Evolutionary conservation across 345 rosid species (phyloP).

Genomic region (Camelina hispida): DNA sequence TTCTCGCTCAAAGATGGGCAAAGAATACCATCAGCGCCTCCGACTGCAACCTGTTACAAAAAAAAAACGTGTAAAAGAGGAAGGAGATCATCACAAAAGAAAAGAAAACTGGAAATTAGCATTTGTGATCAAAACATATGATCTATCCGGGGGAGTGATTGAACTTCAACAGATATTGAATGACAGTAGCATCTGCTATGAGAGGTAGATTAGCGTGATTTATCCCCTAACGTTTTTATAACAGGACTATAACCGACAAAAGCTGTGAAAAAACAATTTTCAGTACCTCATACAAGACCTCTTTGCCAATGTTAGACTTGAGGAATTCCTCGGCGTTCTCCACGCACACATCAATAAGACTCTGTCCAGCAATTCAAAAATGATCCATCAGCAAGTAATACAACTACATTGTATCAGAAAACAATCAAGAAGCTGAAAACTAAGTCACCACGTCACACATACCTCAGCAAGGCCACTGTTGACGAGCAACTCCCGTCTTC

Average conservation of each 20-base stretch:
- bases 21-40: slow-evolving; percentile 75
- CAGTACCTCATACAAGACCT: slow-evolving; percentile 76
- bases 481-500: slow-evolving; percentile 82
- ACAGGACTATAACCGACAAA: slow-evolving; percentile 8
- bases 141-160: background rate
- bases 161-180: background rate
- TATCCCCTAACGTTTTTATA: background rate
- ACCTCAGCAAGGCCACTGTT: slow-evolving; percentile 96
- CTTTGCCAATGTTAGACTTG: slow-evolving; percentile 77
- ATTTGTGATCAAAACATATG: background rate
- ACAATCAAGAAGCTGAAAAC: slow-evolving; percentile 21
- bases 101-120: background rate
- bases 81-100: slow-evolving; percentile 9
- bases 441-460: slow-evolving; percentile 28
- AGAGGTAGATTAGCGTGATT: slow-evolving; percentile 2
- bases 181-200: slow-evolving; percentile 13
- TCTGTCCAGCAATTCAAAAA: slow-evolving; percentile 58
- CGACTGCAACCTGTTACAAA: slow-evolving; percentile 62
- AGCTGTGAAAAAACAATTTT: slow-evolving; percentile 15
- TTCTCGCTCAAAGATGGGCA: slow-evolving; percentile 59
- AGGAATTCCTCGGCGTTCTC: slow-evolving; percentile 74
- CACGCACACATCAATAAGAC: slow-evolving; percentile 64
- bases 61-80: slow-evolving; percentile 3
- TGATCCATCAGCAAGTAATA: slow-evolving; percentile 17
- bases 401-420: slow-evolving; percentile 1